A percentile compares a stretch with the other conserved stretches of the same genome.
These are phyloP conservation scores for Cystobasidium onofrii DNA, from an alignment of 768 basidiomycete species.

Conservation along the genomic window DNA sequence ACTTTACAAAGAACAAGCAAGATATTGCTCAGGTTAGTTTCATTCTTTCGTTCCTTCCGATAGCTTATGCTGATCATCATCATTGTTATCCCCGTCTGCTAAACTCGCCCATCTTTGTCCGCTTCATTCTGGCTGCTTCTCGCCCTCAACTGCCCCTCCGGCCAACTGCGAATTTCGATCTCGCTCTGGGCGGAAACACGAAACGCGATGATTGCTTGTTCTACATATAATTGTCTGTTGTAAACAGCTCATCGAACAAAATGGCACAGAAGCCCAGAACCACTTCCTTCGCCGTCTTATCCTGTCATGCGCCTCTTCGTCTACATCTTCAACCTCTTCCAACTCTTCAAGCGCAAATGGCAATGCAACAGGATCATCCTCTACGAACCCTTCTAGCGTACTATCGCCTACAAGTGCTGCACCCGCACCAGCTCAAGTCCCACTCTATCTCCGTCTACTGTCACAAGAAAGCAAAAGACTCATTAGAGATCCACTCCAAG, in stretches of 20 bases:
- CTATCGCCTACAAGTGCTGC: conserved; percentile 51
- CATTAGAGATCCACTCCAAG: conserved; percentile 78
- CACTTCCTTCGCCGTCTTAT: conserved; percentile 96
- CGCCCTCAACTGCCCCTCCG: not conserved
- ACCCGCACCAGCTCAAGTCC: conserved; percentile 18
- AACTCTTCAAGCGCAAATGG: conserved; percentile 40
- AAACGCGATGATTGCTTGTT: no score
- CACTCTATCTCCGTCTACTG: conserved; percentile 50
- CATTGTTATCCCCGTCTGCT: no score
- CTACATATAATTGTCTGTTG: not conserved
- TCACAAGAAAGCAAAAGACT: conserved; percentile 81
- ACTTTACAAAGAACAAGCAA: conserved; percentile 83
- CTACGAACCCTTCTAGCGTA: conserved; percentile 50
- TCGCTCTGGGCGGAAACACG: no score
- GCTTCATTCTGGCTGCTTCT: not conserved
- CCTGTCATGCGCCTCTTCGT: conserved; percentile 56
- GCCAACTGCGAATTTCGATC: conserved; percentile 1
- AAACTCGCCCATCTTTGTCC: not conserved
- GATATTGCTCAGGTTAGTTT: conserved; percentile 85
- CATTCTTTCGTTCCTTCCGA: not conserved
- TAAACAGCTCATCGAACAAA: conserved; percentile 81
- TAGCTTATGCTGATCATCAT: not conserved
- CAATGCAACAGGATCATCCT: conserved; percentile 54
- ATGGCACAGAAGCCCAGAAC: conserved; percentile 92
- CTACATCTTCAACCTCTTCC: conserved; percentile 36